Percentiles rank a stretch among this genome's conserved stretches.
These are phyloP conservation scores for Cruciata laevipes DNA, from an alignment of 257 asterid species.

Conservation along the genomic window DNA sequence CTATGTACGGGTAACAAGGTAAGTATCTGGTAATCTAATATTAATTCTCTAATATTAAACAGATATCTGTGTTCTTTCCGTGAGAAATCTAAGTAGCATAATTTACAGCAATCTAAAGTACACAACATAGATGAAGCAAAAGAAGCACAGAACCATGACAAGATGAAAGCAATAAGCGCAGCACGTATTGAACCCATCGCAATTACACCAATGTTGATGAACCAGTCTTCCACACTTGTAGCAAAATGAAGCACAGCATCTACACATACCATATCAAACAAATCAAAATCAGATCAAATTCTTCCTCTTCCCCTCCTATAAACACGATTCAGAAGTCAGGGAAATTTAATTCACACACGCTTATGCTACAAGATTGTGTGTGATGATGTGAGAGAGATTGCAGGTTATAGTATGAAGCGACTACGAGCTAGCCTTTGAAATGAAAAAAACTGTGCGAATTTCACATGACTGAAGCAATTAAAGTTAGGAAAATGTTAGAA, in stretches of 20 bases:
- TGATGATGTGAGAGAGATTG: no score
- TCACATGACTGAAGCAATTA: not conserved
- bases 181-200: slow-evolving; percentile 28
- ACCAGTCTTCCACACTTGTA: slow-evolving; percentile 68
- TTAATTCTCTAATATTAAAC: not conserved
- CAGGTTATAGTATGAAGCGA: not conserved
- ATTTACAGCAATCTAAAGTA: slow-evolving; percentile 7
- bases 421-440: no score
- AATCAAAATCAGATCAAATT: slow-evolving; percentile 4
- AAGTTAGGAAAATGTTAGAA: not conserved
- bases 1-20: not conserved
- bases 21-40: not conserved
- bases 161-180: slow-evolving; percentile 29
- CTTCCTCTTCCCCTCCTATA: not conserved
- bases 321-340: not conserved
- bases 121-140: slow-evolving; percentile 19
- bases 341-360: not conserved
- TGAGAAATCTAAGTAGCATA: not conserved
- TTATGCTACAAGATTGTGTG: not conserved
- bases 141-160: slow-evolving; percentile 14
- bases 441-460: not conserved
- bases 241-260: slow-evolving; percentile 63
- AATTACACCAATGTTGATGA: slow-evolving; percentile 45
- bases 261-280: slow-evolving; percentile 21
- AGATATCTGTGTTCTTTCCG: not conserved